Evolutionary conservation across 2,329 filamentous ascomycete genomes (phyloP), one percentile per base, ranked within the genome.

Genomic region (Penicillium digitatum): DNA sequence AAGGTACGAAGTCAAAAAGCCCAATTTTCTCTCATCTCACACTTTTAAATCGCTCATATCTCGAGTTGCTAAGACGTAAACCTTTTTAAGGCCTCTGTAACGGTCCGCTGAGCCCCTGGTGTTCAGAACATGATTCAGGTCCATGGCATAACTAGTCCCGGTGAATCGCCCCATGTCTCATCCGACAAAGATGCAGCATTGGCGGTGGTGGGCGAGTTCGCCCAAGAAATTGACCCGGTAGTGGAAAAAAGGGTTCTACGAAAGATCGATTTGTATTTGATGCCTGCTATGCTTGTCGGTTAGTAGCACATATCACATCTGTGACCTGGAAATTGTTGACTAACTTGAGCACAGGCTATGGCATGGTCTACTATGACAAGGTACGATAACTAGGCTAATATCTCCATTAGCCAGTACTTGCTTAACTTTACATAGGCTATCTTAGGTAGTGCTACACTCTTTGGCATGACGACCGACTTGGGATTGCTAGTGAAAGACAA

Each of bases 401-500:
- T n/a, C 10, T 38, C 48, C 8, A 14, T 22, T 12, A 35, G 12
- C 8, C 14, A 40, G 8, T 2, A 31, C 12, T 16, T 31, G 8
- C 47, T 49, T 5, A 49, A 10, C 3, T 14, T 18, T 27, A 2
- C 37, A 1, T 44, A 87, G 77, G 87, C 88, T 8, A 90, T 91
- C 58, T 77, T 91, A 3, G 88, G 88, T 18, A 84, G 83, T 24
- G 87, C 88, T 0, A 84, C 81, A 1, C 80, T 91, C 12, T 90
- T 91, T 67, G 88, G 88, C 60, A 89, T 91, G 87, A 89, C 87
- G 0, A 74, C 76, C 3, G 87, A 90, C 66, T 79, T 91, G 3
- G 59, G 75, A 1, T 80, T 91, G 39, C 78, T 78, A 29, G 73
- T 87, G 4, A 72, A 81, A 8, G 72, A 81, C 58, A 66, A 76